Evolutionary conservation across 2,329 filamentous ascomycete genomes (phyloP), one percentile per base, ranked within the genome.

Genomic region (Sarocladium brachiariae): DNA sequence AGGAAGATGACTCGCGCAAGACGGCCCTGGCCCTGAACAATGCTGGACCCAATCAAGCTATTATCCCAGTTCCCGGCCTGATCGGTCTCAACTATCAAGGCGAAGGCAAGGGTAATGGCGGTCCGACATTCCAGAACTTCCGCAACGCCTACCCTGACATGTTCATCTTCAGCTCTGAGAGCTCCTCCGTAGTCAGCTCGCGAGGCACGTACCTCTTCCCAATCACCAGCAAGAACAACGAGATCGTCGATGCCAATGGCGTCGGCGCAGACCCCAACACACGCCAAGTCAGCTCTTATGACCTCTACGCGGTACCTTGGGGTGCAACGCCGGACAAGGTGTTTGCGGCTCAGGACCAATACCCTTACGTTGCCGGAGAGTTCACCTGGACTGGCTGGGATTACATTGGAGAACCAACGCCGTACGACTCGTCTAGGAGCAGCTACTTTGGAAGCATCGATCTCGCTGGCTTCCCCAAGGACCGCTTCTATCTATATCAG

Each of bases 371-470:
- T 0, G 76, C 74, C 1, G 77, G 77, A 4, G 77, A 76, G 54
- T 77, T 75, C 34, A 73, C 77, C 6, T 78, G 74, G 75, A 69
- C 72, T 0, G 75, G 75, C 1, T 76, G 62, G 54, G 74, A 76
- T 52, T 76, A 77, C 56, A 55, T 77, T 9, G 73, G 74, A 19
- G 74, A 77, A 58, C 73, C 73, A 2, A 74, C 70, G 8, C 74
- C 74, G 0, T 79, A 74, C 56, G 63, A 73, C 54, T 50, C 59
- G 1, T 63, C 73, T 4, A 71, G 75, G 10, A 76, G 72, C 58
- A 75, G 72, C 2, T 81, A 80, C 58, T 80, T 73, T 41, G 77
- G 77, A 9, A 78, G 81, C 52, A 69, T 81, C 25, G 77, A 81
- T 50, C 63, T 80, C 6, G 77, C 77, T 0, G 77, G 77, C 0